These are phyloP conservation scores for Ogataea hybrid DNA, from an alignment of 1,139 yeast genomes.

Conservation along the genomic window DNA sequence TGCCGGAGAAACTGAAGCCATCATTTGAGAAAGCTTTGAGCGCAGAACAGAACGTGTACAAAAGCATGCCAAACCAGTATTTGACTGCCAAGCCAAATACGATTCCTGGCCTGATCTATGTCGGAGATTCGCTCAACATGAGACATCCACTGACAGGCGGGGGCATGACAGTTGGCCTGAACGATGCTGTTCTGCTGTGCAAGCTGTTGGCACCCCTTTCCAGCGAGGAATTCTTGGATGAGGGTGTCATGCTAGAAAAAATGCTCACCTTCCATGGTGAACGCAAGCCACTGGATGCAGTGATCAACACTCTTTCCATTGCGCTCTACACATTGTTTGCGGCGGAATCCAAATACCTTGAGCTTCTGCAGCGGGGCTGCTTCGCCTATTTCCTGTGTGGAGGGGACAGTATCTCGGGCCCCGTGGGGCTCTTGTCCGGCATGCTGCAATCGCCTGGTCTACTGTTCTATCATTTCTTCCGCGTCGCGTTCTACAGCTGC, in stretches of 20 bases:
- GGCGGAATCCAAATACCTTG: slow-evolving; percentile 67
- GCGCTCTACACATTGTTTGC: slow-evolving; percentile 90
- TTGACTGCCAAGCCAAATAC: slow-evolving; percentile 69
- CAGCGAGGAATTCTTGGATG: slow-evolving; percentile 60
- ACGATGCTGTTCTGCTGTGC: slow-evolving; percentile 74
- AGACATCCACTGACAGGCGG: slow-evolving; percentile 99
- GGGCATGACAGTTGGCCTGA: slow-evolving; percentile 97
- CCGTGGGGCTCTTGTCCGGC: slow-evolving; percentile 84
- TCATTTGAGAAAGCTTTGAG: slow-evolving; percentile 60
- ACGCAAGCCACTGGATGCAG: slow-evolving; percentile 78
- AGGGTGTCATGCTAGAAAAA: slow-evolving; percentile 50
- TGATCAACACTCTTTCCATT: slow-evolving; percentile 84
- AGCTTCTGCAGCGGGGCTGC: slow-evolving; percentile 82
- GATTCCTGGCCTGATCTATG: slow-evolving; percentile 73
- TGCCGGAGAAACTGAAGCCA: slow-evolving; percentile 66
- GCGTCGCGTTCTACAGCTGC: slow-evolving; percentile 85
- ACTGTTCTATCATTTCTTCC: slow-evolving; percentile 80
- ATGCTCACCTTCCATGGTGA: slow-evolving; percentile 68
- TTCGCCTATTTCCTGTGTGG: slow-evolving; percentile 82
- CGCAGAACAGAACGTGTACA: slow-evolving; percentile 47
- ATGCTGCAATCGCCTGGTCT: slow-evolving; percentile 70
- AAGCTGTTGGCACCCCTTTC: slow-evolving; percentile 54
- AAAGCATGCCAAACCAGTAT: slow-evolving; percentile 94
- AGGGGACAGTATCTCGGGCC: slow-evolving; percentile 75
- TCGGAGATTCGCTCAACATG: slow-evolving; percentile 97